These are phyloP conservation scores for Athelia psychrophila DNA, from an alignment of 1,284 basidiomycete genomes.

Conservation along the genomic window DNA sequence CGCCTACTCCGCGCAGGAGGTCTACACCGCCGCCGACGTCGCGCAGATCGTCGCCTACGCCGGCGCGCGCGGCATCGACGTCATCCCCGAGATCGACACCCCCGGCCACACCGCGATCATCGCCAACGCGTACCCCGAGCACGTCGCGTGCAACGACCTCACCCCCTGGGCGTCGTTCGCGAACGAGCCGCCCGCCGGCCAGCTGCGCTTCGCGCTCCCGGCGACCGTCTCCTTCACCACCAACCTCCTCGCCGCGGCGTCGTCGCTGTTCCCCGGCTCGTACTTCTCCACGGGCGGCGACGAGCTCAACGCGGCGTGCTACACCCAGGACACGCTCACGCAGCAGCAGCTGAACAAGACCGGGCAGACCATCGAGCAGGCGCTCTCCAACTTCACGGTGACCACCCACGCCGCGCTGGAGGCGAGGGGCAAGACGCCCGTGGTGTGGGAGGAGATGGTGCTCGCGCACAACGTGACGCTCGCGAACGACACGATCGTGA, in stretches of 20 bases:
- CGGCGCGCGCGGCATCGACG: slow-evolving; percentile 35
- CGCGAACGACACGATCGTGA: slow-evolving; percentile 43
- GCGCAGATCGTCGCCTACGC: slow-evolving; percentile 61
- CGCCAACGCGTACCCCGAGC: slow-evolving; percentile 55
- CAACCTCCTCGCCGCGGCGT: slow-evolving; percentile 39
- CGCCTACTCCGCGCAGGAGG: slow-evolving; percentile 54
- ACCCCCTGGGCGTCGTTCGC: slow-evolving; percentile 58
- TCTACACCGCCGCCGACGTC: slow-evolving; percentile 60
- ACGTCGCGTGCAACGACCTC: slow-evolving; percentile 58
- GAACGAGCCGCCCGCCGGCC: slow-evolving; percentile 65
- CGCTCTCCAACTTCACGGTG: slow-evolving; percentile 50
- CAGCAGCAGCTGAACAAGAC: slow-evolving; percentile 38
- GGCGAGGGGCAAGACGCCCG: slow-evolving; percentile 51
- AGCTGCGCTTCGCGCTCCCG: slow-evolving; percentile 55
- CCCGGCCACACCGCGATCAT: slow-evolving; percentile 75
- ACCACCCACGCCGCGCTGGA: slow-evolving; percentile 47
- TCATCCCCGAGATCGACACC: slow-evolving; percentile 53
- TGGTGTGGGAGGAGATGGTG: slow-evolving; percentile 66
- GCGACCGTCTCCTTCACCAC: slow-evolving; percentile 44
- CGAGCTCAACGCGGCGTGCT: slow-evolving; percentile 63
- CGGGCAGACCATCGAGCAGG: slow-evolving; percentile 45
- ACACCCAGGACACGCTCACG: slow-evolving; percentile 46
- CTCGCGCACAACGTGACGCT: slow-evolving; percentile 44
- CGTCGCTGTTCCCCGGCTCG: slow-evolving; percentile 40
- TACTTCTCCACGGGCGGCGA: slow-evolving; percentile 73